Conservation (phyloP, 2,329 filamentous ascomycete species). For the Penicillium expansum region DNA sequence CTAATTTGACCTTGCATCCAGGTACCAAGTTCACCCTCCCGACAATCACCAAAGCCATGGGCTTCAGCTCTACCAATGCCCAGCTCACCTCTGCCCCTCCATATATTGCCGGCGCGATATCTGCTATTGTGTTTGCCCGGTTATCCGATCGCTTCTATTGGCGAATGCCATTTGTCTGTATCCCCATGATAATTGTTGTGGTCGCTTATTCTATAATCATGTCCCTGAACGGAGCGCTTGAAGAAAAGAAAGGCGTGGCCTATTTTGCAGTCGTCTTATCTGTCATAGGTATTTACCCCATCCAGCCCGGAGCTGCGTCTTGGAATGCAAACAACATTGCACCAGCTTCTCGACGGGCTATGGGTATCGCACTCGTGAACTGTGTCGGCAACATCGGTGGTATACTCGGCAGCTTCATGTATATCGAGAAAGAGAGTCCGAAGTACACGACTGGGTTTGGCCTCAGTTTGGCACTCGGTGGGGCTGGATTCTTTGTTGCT, state of each 20-base stretch:
- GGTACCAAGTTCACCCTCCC: conserved; percentile 39
- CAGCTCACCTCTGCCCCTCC: conserved; percentile 32
- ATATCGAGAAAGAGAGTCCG: conserved; percentile 20
- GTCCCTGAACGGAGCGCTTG: conserved; percentile 20
- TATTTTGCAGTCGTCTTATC: conserved; percentile 27
- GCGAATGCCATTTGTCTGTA: conserved; percentile 26
- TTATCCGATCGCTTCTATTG: conserved; percentile 27
- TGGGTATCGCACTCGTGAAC: conserved; percentile 23
- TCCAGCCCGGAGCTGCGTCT: conserved; percentile 24
- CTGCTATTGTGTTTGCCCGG: conserved; percentile 21
- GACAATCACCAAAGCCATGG: conserved; percentile 39
- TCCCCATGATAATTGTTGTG: conserved; percentile 14
- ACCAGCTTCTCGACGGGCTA: conserved; percentile 21
- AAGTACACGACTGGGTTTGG: conserved; percentile 26
- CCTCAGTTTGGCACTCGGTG: conserved; percentile 19
- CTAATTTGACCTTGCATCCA: conserved; percentile 29
- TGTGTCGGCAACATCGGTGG: conserved; percentile 25
- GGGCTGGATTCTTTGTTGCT: conserved; percentile 16
- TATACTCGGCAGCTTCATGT: conserved; percentile 28
- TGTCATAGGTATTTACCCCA: conserved; percentile 27
- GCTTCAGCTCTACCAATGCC: conserved; percentile 35
- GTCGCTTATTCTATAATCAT: conserved; percentile 23
- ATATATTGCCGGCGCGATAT: conserved; percentile 27
- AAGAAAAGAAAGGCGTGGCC: conserved; percentile 18
- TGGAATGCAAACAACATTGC: conserved; percentile 30